Conservation (phyloP, 140 eudicot genomes). For the Bidens hawaiensis region DNA sequence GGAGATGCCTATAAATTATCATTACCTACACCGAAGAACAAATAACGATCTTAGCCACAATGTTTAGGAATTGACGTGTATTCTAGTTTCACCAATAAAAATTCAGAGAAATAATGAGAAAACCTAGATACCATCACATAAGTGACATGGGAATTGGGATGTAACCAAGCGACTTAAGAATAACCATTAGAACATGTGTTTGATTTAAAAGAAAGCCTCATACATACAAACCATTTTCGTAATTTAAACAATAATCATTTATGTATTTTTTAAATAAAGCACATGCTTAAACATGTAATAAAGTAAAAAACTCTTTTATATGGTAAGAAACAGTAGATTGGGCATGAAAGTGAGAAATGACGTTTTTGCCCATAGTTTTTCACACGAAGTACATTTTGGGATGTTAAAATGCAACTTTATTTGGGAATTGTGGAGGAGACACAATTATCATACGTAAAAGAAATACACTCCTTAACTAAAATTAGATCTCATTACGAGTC, state of each 20-base stretch:
- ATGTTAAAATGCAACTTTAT: constrained; percentile 6
- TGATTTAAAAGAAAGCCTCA: too few species aligned
- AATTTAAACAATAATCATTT: too few species aligned
- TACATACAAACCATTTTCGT: too few species aligned
- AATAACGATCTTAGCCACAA: too few species aligned
- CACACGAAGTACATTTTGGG: constrained; percentile 27
- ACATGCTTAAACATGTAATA: too few species aligned
- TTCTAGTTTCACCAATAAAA: too few species aligned
- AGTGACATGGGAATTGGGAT: too few species aligned
- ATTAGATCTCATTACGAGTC: not conserved
- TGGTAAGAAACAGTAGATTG: not conserved
- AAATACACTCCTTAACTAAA: constrained; percentile 10
- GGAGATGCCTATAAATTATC: too few species aligned
- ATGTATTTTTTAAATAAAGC: too few species aligned
- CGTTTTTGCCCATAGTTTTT: constrained; percentile 5
- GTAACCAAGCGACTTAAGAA: not conserved
- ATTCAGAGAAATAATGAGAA: not conserved
- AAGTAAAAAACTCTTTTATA: too few species aligned
- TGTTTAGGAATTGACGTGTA: not conserved
- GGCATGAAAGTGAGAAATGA: not conserved
- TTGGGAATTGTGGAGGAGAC: constrained; percentile 21
- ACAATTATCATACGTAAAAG: constrained; percentile 14
- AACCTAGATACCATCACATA: not conserved
- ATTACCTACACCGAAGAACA: too few species aligned
- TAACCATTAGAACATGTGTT: too few species aligned